Evolutionary conservation across 129 eudicot genomes (phyloP).

Genomic region (Erigeron canadensis): DNA sequence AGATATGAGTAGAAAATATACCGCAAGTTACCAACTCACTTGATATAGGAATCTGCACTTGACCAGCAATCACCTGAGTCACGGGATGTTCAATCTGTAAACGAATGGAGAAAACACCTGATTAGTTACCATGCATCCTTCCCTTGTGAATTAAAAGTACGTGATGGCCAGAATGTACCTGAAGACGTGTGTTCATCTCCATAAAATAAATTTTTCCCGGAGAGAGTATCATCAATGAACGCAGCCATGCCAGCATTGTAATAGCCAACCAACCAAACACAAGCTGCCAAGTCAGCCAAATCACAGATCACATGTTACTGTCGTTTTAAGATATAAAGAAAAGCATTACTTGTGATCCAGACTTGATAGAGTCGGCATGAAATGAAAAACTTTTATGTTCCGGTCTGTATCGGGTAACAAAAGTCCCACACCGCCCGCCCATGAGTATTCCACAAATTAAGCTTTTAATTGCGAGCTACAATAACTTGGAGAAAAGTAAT

Average conservation of each 20-base stretch:
- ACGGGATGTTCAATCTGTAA: constrained; percentile 98
- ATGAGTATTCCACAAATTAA: constrained; percentile 5
- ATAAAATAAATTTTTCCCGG: constrained; percentile 90
- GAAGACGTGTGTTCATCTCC: constrained; percentile 99
- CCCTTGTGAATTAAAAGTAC: background rate
- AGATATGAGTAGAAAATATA: constrained; percentile 4
- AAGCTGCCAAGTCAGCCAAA: constrained; percentile 24
- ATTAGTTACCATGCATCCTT: constrained; percentile 15
- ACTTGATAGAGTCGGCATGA: background rate
- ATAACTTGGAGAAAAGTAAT: constrained; percentile 1
- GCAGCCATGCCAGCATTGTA: constrained; percentile 95
- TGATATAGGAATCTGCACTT: constrained; percentile 74
- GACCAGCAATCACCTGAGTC: constrained; percentile 96
- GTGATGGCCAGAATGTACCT: constrained; percentile 48
- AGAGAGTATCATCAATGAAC: constrained; percentile 83
- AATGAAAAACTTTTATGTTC: no score
- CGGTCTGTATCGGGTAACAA: no score
- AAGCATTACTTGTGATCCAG: background rate
- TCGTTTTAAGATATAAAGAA: background rate
- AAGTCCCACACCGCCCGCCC: background rate
- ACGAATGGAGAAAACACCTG: constrained; percentile 1
- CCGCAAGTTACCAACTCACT: constrained; percentile 46
- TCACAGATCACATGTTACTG: background rate
- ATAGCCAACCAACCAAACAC: constrained; percentile 60
- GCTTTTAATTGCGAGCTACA: background rate